Conservation (phyloP, 2,329 filamentous ascomycete species). For the Hypoxylon sp. region DNA sequence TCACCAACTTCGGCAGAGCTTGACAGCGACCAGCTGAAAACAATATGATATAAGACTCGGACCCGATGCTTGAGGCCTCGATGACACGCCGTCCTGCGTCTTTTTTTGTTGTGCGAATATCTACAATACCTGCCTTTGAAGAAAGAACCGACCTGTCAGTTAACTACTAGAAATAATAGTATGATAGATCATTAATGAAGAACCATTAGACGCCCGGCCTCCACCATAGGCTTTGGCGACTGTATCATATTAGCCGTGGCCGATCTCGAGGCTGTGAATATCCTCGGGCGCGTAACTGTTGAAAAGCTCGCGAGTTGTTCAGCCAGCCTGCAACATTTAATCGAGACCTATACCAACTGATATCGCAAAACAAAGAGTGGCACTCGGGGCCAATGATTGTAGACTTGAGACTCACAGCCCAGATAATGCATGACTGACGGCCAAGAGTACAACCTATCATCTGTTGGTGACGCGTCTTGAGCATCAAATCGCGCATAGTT, state of each 20-base stretch:
- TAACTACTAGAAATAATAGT: background rate
- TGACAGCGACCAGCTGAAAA: slow-evolving; percentile 5
- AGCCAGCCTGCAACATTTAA: slow-evolving; percentile 3
- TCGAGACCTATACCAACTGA: slow-evolving; percentile 3
- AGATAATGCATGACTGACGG: background rate
- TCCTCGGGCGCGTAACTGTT: slow-evolving; percentile 24
- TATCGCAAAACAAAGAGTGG: slow-evolving; percentile 14
- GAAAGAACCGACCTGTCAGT: background rate
- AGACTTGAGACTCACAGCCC: background rate
- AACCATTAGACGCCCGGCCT: background rate
- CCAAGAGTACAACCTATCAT: background rate
- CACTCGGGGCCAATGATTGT: slow-evolving; percentile 15
- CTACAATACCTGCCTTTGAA: background rate
- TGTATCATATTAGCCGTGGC: background rate
- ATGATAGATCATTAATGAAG: slow-evolving; percentile 5
- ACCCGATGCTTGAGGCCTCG: slow-evolving; percentile 1
- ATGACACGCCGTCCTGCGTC: background rate
- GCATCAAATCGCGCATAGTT: slow-evolving; percentile 3
- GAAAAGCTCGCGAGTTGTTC: background rate
- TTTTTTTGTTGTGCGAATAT: background rate
- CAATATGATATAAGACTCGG: slow-evolving; percentile 4
- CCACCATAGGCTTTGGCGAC: background rate
- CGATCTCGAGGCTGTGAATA: slow-evolving; percentile 24
- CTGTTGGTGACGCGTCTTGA: background rate
- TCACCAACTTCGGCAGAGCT: slow-evolving; percentile 26